A percentile compares a stretch with the other conserved stretches of the same genome.
These are phyloP conservation scores for Auxenochlorella pyrenoidosa DNA, from an alignment of 139 green algal genomes.

Conservation along the genomic window DNA sequence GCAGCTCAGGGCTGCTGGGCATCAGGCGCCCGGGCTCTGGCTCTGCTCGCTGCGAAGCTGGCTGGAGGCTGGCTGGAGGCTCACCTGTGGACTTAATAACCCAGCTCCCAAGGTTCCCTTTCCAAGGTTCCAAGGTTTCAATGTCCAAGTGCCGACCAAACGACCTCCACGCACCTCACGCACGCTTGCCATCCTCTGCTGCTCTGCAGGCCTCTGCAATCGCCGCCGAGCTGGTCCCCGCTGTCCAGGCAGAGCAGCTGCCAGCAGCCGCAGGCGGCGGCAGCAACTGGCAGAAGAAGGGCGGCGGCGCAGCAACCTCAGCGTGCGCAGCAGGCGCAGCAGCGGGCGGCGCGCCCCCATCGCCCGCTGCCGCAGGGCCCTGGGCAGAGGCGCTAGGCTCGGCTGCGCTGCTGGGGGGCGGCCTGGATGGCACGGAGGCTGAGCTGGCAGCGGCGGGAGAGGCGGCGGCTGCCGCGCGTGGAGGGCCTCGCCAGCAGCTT, in stretches of 20 bases:
- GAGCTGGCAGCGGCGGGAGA: conserved; percentile 37
- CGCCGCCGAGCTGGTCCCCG: background rate
- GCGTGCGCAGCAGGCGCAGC: too few species aligned
- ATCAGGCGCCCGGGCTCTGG: too few species aligned
- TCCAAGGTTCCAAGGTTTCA: too few species aligned
- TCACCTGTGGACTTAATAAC: too few species aligned
- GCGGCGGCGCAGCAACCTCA: background rate
- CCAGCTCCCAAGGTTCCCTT: too few species aligned
- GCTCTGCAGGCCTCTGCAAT: background rate
- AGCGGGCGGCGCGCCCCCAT: too few species aligned
- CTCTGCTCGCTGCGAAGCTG: too few species aligned
- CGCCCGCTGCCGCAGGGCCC: background rate
- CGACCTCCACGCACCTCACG: too few species aligned
- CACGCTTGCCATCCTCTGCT: background rate
- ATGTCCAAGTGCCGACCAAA: too few species aligned
- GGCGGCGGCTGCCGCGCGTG: conserved; percentile 26
- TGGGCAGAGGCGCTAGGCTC: conserved; percentile 28
- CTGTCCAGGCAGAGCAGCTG: background rate
- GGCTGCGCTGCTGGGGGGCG: background rate
- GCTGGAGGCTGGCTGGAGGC: too few species aligned
- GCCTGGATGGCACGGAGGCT: background rate
- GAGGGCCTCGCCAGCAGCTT: conserved; percentile 64
- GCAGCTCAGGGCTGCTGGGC: too few species aligned
- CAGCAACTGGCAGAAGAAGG: conserved; percentile 38
- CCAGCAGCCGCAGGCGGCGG: background rate